Percentiles rank a stretch among this genome's conserved stretches.
phyloP scores from a whole-genome alignment of 2,329 filamentous ascomycete genomes.

The Calonectria henricotiae region DNA sequence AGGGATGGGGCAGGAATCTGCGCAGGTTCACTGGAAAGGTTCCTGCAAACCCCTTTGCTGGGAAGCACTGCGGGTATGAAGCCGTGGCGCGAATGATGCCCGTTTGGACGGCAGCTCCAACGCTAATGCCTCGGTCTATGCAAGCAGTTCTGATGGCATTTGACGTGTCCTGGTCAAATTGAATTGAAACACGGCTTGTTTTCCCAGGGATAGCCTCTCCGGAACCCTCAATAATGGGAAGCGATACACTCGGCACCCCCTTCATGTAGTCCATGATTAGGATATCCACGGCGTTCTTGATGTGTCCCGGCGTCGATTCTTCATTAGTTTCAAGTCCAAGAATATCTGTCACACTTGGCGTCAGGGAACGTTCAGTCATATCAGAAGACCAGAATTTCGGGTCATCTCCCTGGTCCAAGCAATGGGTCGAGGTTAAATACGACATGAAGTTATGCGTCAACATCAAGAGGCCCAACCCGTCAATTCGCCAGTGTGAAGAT shows the following conservation, averaged over 20 bases:
- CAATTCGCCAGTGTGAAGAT: conserved; percentile 2
- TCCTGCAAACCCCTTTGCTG: conserved; percentile 2
- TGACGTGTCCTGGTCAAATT: background rate
- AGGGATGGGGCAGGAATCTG: background rate
- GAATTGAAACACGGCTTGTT: background rate
- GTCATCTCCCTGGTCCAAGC: background rate
- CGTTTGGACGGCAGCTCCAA: conserved; percentile 3
- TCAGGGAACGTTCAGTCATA: background rate
- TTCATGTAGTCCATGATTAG: conserved; percentile 10
- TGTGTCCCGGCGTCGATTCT: background rate
- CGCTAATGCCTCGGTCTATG: background rate
- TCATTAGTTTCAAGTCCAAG: background rate
- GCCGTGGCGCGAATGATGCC: conserved; percentile 2
- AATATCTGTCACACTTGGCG: background rate
- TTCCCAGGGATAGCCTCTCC: background rate
- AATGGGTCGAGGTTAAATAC: background rate
- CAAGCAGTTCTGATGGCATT: background rate
- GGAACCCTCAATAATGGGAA: background rate
- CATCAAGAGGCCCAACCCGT: background rate
- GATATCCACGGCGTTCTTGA: conserved; percentile 4
- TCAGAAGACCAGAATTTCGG: background rate
- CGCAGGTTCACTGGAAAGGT: background rate
- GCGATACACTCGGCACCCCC: background rate
- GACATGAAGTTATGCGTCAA: background rate
- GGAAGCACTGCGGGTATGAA: conserved; percentile 3